Percentiles rank a stretch among this genome's conserved stretches.
Evolutionary conservation across 805 yeast genomes (phyloP).

Genomic region (Hanseniaspora singularis): DNA sequence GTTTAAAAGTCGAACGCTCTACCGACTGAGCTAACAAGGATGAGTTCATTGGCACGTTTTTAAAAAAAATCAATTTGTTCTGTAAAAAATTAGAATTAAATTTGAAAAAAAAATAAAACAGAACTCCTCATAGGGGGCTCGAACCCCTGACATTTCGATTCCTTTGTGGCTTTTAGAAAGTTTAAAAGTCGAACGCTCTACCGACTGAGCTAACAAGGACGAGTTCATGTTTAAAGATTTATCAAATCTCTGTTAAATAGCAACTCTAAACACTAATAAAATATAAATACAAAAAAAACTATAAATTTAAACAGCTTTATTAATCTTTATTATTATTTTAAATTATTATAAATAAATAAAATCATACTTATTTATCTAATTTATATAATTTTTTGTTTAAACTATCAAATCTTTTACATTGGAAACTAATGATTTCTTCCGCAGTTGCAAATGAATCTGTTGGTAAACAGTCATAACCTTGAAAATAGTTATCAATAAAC

Average conservation of each 20-base stretch:
- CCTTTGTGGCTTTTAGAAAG: constrained; percentile 30
- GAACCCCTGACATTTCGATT: constrained; percentile 40
- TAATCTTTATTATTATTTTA: not conserved
- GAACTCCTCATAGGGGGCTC: constrained; percentile 43
- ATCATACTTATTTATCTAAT: not conserved
- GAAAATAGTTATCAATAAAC: constrained; percentile 5
- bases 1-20: constrained; percentile 59
- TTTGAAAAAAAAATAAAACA: constrained; percentile 20
- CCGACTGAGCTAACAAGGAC: constrained; percentile 54
- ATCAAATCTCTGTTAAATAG: too few relatives aligned
- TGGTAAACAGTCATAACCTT: constrained; percentile 12
- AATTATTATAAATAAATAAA: too few relatives aligned
- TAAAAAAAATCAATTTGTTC: too few relatives aligned
- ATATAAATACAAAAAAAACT: not conserved
- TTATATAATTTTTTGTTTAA: constrained; percentile 21
- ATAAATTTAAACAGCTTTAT: not conserved
- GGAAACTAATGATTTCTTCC: constrained; percentile 23
- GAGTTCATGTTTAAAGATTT: constrained; percentile 27
- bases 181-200: constrained; percentile 60
- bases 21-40: constrained; percentile 55
- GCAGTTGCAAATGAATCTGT: constrained; percentile 16
- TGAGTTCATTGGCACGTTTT: too few relatives aligned
- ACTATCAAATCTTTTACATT: constrained; percentile 23
- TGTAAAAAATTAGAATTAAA: too few relatives aligned
- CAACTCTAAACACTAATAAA: too few relatives aligned